Evolutionary conservation across 768 basidiomycete genomes (phyloP), one percentile per base, ranked within the genome.

Genomic region (Astraeus odoratus): DNA sequence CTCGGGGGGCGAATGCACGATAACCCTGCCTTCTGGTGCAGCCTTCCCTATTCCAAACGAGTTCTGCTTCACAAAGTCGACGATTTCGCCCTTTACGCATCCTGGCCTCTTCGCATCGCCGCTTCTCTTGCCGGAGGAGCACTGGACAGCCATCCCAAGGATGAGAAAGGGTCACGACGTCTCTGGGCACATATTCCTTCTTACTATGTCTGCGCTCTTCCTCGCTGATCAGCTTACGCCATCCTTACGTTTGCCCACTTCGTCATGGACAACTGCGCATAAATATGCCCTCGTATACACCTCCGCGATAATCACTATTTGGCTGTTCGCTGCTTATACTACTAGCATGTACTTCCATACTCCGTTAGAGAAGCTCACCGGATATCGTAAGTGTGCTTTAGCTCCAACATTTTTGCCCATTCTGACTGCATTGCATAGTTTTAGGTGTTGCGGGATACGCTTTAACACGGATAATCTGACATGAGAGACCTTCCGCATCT

Each of bases 281-380:
- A 67, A 56, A 19, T 58, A 65, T 47, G 80, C 83, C 1, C 62
- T 83, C 12, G 54, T 42, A 4, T 63, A 66, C 6, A 75, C 77
- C 34, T 35, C 73, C 0, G 64, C 59, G 2, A 62, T 90, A 30
- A 57, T 90, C 24, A 67, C 44, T 1, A 62, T 86, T 4, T 91
- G 86, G 82, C 51, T 88, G 39, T 76, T 88, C 59, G 89, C 89
- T 52, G 66, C 73, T 8, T 77, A 76, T 47, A 87, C 87, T 36
- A 97, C 95, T 18, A 80, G 83, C 42, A 67, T 95, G 7, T 97
- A 91, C 63, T 98, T 95, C 71, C 95, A 98, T 59, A 74, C 83
- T 3, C 89, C 90, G 0, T 64, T 73, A 10, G 95, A 97, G 69
- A 97, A 98, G 67, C 49, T 89, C 26, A 80, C 83, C 2, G 95